These are phyloP conservation scores for Aspergillus aculeatinus DNA, from an alignment of 2,329 filamentous ascomycete genomes.

Conservation along the genomic window DNA sequence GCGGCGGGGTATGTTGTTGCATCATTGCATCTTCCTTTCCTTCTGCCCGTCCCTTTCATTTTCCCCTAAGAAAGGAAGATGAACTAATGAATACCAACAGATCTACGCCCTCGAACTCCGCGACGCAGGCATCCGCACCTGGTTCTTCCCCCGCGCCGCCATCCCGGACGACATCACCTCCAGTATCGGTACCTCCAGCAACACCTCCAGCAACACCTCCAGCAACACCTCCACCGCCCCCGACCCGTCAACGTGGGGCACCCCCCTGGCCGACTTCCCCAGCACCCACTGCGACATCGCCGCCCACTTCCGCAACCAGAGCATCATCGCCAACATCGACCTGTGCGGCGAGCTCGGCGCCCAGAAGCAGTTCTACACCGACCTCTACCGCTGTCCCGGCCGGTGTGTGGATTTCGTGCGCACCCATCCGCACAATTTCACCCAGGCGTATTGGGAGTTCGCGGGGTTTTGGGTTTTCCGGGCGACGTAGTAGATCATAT, in stretches of 20 bases:
- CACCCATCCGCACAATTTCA: constrained; percentile 56
- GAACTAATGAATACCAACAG: constrained; percentile 15
- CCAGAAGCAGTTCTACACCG: constrained; percentile 31
- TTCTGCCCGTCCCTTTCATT: no score
- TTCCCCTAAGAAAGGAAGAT: background rate
- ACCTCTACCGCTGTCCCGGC: constrained; percentile 45
- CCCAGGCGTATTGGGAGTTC: constrained; percentile 66
- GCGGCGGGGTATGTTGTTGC: constrained; percentile 49
- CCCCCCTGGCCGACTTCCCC: constrained; percentile 64
- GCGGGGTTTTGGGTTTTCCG: constrained; percentile 60
- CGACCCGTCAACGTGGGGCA: constrained; percentile 63
- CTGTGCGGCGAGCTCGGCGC: constrained; percentile 60
- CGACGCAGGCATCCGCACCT: constrained; percentile 60
- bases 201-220: constrained; percentile 10
- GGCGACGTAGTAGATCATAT: constrained; percentile 16
- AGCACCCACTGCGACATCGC: constrained; percentile 60
- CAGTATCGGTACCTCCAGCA: constrained; percentile 10
- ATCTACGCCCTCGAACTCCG: constrained; percentile 64
- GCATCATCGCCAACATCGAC: constrained; percentile 66
- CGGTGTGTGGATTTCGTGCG: constrained; percentile 60
- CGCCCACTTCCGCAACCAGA: constrained; percentile 63
- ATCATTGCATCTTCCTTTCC: no score
- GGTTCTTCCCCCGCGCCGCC: constrained; percentile 55
- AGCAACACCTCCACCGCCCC: constrained; percentile 38
- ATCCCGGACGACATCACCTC: constrained; percentile 54